Evolutionary conservation across 306 rosid species (phyloP), one percentile per base, ranked within the genome.

Genomic region (Corylus americana): DNA sequence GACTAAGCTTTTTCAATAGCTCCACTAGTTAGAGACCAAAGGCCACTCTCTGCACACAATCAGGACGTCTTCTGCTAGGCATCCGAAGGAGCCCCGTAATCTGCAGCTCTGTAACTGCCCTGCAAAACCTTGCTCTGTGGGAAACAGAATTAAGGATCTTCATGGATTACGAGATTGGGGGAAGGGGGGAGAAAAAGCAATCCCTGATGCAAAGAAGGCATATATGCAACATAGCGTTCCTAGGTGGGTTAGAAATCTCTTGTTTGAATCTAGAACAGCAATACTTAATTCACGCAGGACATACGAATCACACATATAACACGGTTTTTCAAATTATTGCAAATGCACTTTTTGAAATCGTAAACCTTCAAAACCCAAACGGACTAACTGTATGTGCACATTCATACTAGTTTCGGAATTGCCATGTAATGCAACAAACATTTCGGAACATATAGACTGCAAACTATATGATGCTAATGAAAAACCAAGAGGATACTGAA

Each of bases 1-100:
- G 8, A 18, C 8, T 37, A 66, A 68, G 53, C 51, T 68, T 68
- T 53, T 68, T 39, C 14, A 70, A 69, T 48, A n/a, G 55, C 48
- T 63, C 22, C 39, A 35, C 49, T 8, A 22, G 73, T 86, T 88
- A 92, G 39, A 92, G 81, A 63, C 98, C 98, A 80, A 95, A 95
- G 70, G 93, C 95, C 55, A 92, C 89, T 85, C 98, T 87, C 75
- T 95, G 98, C 58, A 91, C 96, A 85, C 51, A 92, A 80, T 95
- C 92, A 8, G 91, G 87, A 57, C 98, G 98, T 78, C 94, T 92
- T 88, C 90, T 92, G 90, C 91, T 87, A 12, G 97, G 97, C 97
- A 92, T 88, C 83, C 97, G 92, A 70, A 95, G 82, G 70, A 95
- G 88, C 51, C 97, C 98, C 7, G 92, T 84, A 73, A 95, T 90